Conservation (phyloP, 2,329 filamentous ascomycete genomes). For the Microdochium nivale region DNA sequence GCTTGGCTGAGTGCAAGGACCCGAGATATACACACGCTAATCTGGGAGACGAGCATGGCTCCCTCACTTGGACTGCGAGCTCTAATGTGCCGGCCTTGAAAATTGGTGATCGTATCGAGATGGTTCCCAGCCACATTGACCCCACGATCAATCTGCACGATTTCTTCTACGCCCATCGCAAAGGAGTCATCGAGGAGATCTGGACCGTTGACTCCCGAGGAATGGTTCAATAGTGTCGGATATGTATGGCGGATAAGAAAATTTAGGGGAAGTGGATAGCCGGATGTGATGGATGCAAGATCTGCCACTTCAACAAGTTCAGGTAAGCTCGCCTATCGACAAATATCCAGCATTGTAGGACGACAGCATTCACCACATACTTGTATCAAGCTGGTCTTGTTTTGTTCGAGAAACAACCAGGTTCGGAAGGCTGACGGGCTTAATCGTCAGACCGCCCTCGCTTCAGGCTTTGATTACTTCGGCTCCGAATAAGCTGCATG, state of each 20-base stretch:
- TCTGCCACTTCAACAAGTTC: no score
- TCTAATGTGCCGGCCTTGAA: constrained; percentile 20
- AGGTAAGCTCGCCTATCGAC: no score
- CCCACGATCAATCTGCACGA: constrained; percentile 45
- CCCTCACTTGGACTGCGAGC: constrained; percentile 33
- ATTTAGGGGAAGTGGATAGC: neutral
- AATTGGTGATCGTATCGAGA: constrained; percentile 38
- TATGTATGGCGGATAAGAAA: neutral
- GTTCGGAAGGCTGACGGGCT: neutral
- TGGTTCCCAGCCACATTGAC: constrained; percentile 46
- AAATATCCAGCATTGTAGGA: no score
- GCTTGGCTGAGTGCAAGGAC: constrained; percentile 37
- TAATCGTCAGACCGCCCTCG: neutral
- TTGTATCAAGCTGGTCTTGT: no score
- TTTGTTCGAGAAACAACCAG: no score
- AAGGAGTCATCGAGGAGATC: constrained; percentile 39
- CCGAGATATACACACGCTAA: constrained; percentile 31
- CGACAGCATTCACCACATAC: no score
- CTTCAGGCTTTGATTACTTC: neutral
- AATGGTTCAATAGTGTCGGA: constrained; percentile 34
- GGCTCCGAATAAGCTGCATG: neutral
- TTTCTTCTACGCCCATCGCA: constrained; percentile 38
- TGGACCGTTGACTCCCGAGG: constrained; percentile 42
- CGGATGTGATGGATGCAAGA: no score
- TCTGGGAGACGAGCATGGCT: constrained; percentile 40